A percentile compares a stretch with the other conserved stretches of the same genome.
These are phyloP conservation scores for Verticillium nonalfalfae DNA, from an alignment of 2,329 filamentous ascomycete species.

Conservation along the genomic window DNA sequence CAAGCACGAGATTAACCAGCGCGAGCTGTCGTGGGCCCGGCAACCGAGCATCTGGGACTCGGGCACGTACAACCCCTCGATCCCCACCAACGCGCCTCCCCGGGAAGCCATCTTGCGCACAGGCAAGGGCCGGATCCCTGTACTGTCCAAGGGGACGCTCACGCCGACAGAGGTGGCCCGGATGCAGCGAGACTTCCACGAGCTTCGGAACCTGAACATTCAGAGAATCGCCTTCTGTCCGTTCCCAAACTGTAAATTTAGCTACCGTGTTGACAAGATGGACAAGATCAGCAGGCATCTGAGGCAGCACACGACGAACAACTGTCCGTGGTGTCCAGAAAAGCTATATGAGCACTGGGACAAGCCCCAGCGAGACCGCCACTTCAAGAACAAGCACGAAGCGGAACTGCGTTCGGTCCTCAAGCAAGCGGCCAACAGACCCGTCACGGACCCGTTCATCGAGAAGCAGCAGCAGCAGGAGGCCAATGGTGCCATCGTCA, in stretches of 20 bases:
- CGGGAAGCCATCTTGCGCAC: constrained; percentile 29
- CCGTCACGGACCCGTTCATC: background rate
- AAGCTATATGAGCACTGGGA: constrained; percentile 22
- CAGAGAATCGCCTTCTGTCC: constrained; percentile 29
- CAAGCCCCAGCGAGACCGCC: constrained; percentile 14
- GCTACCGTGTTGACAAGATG: constrained; percentile 21
- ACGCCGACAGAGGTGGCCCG: constrained; percentile 32
- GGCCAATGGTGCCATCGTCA: background rate
- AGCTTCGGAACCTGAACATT: constrained; percentile 25
- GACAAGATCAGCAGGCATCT: constrained; percentile 28
- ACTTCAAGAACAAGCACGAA: constrained; percentile 22
- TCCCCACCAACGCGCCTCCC: constrained; percentile 26
- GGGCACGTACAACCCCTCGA: constrained; percentile 18
- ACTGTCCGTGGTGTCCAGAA: constrained; percentile 29
- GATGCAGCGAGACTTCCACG: constrained; percentile 26
- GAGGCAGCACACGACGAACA: constrained; percentile 22
- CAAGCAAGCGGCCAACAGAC: background rate
- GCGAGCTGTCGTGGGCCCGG: constrained; percentile 21
- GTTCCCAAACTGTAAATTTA: constrained; percentile 26
- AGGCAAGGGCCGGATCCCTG: constrained; percentile 23
- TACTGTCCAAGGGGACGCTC: constrained; percentile 27
- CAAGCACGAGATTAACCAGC: constrained; percentile 9
- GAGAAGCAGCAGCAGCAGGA: background rate
- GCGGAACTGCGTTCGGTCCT: constrained; percentile 11
- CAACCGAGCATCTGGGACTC: constrained; percentile 20